A percentile compares a stretch with the other conserved stretches of the same genome.
Evolutionary conservation across 225 moss, liverwort and hornwort species (phyloP).

Genomic region (Pseudisothecium myosuroides): DNA sequence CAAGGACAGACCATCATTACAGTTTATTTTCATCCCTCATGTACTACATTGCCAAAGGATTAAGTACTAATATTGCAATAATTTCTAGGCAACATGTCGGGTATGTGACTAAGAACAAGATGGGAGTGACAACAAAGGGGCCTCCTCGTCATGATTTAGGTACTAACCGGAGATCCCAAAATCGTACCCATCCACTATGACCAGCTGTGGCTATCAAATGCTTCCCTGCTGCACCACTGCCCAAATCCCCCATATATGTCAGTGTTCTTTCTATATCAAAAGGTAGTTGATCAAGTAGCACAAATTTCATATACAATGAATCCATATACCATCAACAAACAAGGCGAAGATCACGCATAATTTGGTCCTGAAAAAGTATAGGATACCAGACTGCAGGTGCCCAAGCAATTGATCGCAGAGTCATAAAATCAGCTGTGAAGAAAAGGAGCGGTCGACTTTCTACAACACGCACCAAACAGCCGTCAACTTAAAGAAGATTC

Average conservation of each 20-base stretch:
- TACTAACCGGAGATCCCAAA: slow-evolving; percentile 84
- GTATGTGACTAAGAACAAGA: not conserved
- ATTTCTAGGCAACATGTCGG: not conserved
- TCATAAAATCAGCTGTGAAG: slow-evolving; percentile 80
- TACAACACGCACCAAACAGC: slow-evolving; percentile 13
- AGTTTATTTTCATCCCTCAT: not conserved
- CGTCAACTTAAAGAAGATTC: not conserved
- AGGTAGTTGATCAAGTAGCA: not conserved
- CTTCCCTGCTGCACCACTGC: slow-evolving; percentile 64
- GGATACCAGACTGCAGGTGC: slow-evolving; percentile 70
- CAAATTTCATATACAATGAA: not conserved
- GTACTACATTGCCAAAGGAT: not conserved
- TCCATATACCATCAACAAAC: not conserved
- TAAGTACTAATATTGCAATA: not conserved
- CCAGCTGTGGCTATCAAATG: slow-evolving; percentile 90
- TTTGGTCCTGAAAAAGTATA: not conserved
- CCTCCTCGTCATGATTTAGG: not conserved
- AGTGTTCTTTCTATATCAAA: not conserved
- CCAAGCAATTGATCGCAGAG: slow-evolving; percentile 85
- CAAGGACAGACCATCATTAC: not conserved
- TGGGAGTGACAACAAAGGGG: not conserved
- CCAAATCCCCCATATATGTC: not conserved
- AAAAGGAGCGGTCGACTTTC: slow-evolving; percentile 69
- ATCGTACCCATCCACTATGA: slow-evolving; percentile 87
- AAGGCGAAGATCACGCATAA: not conserved